Base-by-base conservation (phyloP, 169 alveolate genomes). In the Eimeria sp. region DNA sequence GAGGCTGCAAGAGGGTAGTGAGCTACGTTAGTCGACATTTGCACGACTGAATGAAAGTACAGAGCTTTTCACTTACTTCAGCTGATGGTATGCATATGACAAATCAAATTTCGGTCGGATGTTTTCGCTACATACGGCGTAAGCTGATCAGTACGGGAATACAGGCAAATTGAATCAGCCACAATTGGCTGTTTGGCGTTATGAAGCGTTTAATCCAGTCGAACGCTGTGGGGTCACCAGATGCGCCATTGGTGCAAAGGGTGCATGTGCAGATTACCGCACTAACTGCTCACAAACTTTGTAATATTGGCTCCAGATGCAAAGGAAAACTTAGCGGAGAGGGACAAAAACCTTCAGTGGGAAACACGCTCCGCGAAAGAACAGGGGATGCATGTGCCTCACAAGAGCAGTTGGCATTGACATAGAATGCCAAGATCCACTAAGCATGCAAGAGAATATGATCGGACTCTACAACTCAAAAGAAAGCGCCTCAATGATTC, bases 1-100 rank as follows among this genome's bases (percentile, higher is more conserved):
- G 93, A 60, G 9, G 93, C 93, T 6, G 82, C 78, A 37, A 85
- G 93, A 8, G 93, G 93, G 93, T 85, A 85, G 52, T 64, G 93
- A 85, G 62, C 93, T n/a, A 85, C 80, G 27, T 18, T 10, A 30
- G 56, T 18, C 14, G 82, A 20, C 93, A 85, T 85, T 85, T 85
- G 71, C 52, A 54, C 64, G 25, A 30, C 52, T 78, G 49, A 52
- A 49, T 23, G 71, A 78, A 78, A 23, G 71, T 10, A 1, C 27
- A 78, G 10, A n/a, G 16, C 46, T n/a, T 74, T 74, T 27, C 30
- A 74, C 33, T n/a, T 20, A 74, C 6, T 74, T 4, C 58, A 20
- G 33, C 56, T 13, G 83, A 43, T 18, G 83, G 9, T 40, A 18
- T n/a, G 33, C 27, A 56, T 14, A 40, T 16, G 33, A 40, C 49